Percentiles rank a stretch among this genome's conserved stretches.
Conservation (phyloP, 768 basidiomycete genomes). For the Ephemerocybe angulata region DNA sequence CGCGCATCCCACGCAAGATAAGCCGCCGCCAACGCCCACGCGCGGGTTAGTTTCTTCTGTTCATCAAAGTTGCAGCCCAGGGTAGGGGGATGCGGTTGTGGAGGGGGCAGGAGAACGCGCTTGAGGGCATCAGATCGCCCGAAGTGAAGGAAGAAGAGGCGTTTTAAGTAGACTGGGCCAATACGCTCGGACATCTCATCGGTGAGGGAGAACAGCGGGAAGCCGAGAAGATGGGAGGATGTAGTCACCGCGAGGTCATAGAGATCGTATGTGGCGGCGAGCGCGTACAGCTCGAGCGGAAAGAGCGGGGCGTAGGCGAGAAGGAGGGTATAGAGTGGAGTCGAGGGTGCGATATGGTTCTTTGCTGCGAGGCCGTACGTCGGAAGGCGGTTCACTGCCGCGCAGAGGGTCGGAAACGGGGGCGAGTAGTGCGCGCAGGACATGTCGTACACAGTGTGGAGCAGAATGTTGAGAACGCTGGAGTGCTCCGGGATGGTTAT, state of each 20-base stretch:
- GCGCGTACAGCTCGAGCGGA: slow-evolving; percentile 69
- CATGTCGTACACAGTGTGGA: slow-evolving; percentile 70
- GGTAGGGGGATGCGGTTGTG: slow-evolving; percentile 72
- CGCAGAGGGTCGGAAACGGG: slow-evolving; percentile 51
- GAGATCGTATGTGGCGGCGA: slow-evolving; percentile 64
- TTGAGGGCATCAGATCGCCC: slow-evolving; percentile 81
- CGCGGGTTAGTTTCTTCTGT: slow-evolving; percentile 75
- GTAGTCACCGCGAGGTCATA: slow-evolving; percentile 72
- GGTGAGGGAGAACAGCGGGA: slow-evolving; percentile 60
- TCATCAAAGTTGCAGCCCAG: slow-evolving; percentile 64
- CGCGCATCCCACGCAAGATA: slow-evolving; percentile 83
- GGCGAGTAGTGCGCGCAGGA: slow-evolving; percentile 75
- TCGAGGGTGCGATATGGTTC: slow-evolving; percentile 43
- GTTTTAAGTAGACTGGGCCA: slow-evolving; percentile 73
- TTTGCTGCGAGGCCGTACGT: slow-evolving; percentile 58
- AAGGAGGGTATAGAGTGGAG: slow-evolving; percentile 56
- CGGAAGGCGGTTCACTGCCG: slow-evolving; percentile 53
- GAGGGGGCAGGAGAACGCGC: slow-evolving; percentile 69
- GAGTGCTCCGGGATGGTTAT: slow-evolving; percentile 60
- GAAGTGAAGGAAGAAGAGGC: slow-evolving; percentile 80
- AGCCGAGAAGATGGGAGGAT: slow-evolving; percentile 72
- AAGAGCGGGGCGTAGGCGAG: slow-evolving; percentile 64
- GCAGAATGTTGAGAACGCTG: slow-evolving; percentile 61
- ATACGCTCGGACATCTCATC: slow-evolving; percentile 70
- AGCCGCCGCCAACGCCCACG: slow-evolving; percentile 79